Conservation (phyloP, 768 basidiomycete species). For the Rhodotorula taiwanensis region DNA sequence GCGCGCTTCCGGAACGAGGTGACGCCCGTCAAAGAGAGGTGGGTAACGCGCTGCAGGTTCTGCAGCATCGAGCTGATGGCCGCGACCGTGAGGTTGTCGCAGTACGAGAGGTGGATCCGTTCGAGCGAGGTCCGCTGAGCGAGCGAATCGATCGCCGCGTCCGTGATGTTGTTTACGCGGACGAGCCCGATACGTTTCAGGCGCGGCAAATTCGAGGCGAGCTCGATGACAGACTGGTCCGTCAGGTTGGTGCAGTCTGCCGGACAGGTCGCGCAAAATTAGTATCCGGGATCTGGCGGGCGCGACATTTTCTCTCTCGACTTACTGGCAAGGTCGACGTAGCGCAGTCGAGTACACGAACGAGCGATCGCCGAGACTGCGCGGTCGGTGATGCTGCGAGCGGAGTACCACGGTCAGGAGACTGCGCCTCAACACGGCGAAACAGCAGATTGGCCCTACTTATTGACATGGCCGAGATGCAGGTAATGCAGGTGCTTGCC, state of each 20-base stretch:
- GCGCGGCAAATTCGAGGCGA: conserved; percentile 71
- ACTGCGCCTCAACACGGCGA: background rate
- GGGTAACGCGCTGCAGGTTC: conserved; percentile 81
- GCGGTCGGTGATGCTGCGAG: background rate
- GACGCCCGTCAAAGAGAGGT: conserved; percentile 96
- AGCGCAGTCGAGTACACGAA: conserved; percentile 77
- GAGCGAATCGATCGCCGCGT: conserved; percentile 72
- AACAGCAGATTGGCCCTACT: conserved; percentile 41
- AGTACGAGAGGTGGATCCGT: conserved; percentile 93
- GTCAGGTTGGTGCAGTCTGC: conserved; percentile 78
- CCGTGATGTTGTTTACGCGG: conserved; percentile 60
- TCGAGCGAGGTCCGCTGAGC: conserved; percentile 81
- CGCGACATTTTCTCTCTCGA: conserved; percentile 37
- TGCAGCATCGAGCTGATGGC: conserved; percentile 85
- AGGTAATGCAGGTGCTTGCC: conserved; percentile 92
- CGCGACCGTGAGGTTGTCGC: conserved; percentile 85
- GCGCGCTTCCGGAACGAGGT: conserved; percentile 77
- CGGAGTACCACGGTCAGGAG: background rate
- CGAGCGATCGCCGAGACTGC: conserved; percentile 33
- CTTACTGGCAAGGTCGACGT: conserved; percentile 93
- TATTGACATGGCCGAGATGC: conserved; percentile 77
- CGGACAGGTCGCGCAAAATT: background rate
- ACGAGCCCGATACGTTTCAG: conserved; percentile 74
- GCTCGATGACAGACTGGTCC: conserved; percentile 87
- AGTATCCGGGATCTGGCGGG: too few species aligned